A percentile compares a stretch with the other conserved stretches of the same genome.
phyloP scores from a whole-genome alignment of 2,329 filamentous ascomycete species.

The Ophiocordyceps polyrhachis-furcata region DNA sequence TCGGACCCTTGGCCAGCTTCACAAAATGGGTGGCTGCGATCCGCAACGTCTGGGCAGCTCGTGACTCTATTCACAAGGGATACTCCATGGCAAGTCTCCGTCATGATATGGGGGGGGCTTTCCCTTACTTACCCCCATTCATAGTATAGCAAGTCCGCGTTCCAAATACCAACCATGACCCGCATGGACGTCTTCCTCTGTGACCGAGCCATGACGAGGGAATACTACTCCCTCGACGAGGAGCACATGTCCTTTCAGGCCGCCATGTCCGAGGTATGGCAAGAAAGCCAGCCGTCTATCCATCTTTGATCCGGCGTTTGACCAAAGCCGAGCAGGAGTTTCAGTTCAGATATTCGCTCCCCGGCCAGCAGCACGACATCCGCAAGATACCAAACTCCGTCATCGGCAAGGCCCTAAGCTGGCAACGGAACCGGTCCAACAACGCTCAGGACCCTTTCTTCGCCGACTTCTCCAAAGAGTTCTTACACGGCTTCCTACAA shows the following conservation, averaged over 20 bases:
- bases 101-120: too few species aligned
- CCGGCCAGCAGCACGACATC: slow-evolving; percentile 2
- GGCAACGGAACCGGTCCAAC: slow-evolving; percentile 4
- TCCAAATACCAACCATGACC: slow-evolving; percentile 5
- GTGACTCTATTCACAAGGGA: slow-evolving; percentile 3
- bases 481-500: slow-evolving; percentile 2
- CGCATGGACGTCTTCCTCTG: slow-evolving; percentile 5
- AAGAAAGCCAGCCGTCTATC: too few species aligned
- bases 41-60: slow-evolving; percentile 2
- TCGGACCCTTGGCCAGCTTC: slow-evolving; percentile 2
- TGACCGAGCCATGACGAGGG: slow-evolving; percentile 3
- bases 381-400: slow-evolving; percentile 3
- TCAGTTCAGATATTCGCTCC: slow-evolving; percentile 3
- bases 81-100: slow-evolving; percentile 3
- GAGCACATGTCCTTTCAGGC: slow-evolving; percentile 4
- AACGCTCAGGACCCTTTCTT: slow-evolving; percentile 4
- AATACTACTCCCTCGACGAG: slow-evolving; percentile 3
- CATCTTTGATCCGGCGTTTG: too few species aligned
- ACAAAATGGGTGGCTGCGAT: slow-evolving; percentile 5
- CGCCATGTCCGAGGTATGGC: slow-evolving; percentile 4
- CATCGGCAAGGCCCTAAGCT: slow-evolving; percentile 4
- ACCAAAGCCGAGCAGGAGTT: slow-evolving; percentile 2
- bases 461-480: slow-evolving; percentile 3
- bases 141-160: slow-evolving; percentile 2
- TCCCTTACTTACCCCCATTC: too few species aligned